Base-by-base conservation (phyloP, 2,329 filamentous ascomycete genomes). In the Fusarium clavum region DNA sequence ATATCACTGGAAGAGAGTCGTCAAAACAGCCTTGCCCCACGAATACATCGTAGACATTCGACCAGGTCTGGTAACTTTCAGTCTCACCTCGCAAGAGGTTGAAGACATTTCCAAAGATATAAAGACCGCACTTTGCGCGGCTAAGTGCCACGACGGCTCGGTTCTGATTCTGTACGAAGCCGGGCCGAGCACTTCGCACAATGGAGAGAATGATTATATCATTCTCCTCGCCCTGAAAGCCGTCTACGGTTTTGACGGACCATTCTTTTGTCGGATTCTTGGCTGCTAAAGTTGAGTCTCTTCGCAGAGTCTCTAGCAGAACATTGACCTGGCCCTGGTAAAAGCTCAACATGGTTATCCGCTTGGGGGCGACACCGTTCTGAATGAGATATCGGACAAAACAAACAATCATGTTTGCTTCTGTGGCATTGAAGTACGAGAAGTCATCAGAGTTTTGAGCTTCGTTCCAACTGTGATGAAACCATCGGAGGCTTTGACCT, bases 181-280 rank as follows among this genome's bases (percentile, higher is more conserved):
- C 94, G 30, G 94, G 90, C 2, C 73, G 74, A 38, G 91, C 91
- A 69, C 91, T 94, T 45, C 94, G 87, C 5, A 96, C 94, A 0
- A 97, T 82, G 0, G 94, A 97, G 0, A 97, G 82, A 3, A 97
- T 77, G 12, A 98, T 85, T 11, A 97, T 84, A 25, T 94, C 92
- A 67, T 97, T 97, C 77, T 97, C 94, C 73, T 97, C 94, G 14
- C 94, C 94, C 77, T 97, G 94, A 75, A 95, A 97, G 0, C 92
- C 93, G 75, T 97, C 94, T 0, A 98, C 92, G 0, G 94, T 97
- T 34, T 88, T 87, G 2, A 97, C 90, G 4, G 91, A 91, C 75
- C 73, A 79, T 40, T 71, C 86, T 75, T 46, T 67, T 56, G 53
- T 41, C 4, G 76, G 78, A 9, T 77, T 75, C 22, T 75, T 67